Percentiles rank a stretch among this genome's conserved stretches.
These are phyloP conservation scores for Sordariomycetes sp. DNA, from an alignment of 2,329 filamentous ascomycete species.

Conservation along the genomic window DNA sequence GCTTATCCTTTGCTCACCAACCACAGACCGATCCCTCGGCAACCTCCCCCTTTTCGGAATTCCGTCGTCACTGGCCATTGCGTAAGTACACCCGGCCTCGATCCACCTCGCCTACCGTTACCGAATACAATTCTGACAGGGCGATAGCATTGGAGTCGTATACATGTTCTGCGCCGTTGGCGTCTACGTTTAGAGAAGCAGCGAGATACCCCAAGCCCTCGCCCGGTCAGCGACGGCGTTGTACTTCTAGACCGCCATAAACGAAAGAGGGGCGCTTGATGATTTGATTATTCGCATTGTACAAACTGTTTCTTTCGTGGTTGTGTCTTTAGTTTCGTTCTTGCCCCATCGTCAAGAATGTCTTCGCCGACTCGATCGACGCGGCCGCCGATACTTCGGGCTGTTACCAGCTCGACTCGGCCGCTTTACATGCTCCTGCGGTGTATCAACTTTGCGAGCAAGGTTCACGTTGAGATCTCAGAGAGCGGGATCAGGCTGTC, in stretches of 20 bases:
- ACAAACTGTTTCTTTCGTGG: conserved; percentile 11
- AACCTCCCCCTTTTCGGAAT: conserved; percentile 71
- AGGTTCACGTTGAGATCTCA: conserved; percentile 61
- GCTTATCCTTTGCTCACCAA: neutral
- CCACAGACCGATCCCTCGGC: conserved; percentile 65
- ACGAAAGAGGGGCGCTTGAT: conserved; percentile 9
- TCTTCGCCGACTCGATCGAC: conserved; percentile 7
- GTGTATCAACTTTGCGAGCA: conserved; percentile 49
- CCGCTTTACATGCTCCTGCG: conserved; percentile 56
- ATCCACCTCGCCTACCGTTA: neutral
- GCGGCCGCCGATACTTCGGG: conserved; percentile 52
- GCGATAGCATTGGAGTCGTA: conserved; percentile 75
- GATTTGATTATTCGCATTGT: conserved; percentile 10
- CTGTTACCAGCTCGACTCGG: conserved; percentile 66
- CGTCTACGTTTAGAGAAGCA: conserved; percentile 68
- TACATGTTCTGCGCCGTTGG: conserved; percentile 99
- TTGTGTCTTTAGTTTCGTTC: conserved; percentile 6
- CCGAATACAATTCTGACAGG: conserved; percentile 9
- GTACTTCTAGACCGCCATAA: conserved; percentile 4
- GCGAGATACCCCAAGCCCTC: conserved; percentile 35
- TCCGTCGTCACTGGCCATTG: conserved; percentile 80
- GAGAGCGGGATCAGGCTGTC: conserved; percentile 79
- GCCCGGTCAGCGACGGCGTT: conserved; percentile 11
- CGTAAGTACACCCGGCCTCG: conserved; percentile 47
- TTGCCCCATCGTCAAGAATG: conserved; percentile 1